Conservation (phyloP, 768 basidiomycete species). For the Xerocomus spinulosus region DNA sequence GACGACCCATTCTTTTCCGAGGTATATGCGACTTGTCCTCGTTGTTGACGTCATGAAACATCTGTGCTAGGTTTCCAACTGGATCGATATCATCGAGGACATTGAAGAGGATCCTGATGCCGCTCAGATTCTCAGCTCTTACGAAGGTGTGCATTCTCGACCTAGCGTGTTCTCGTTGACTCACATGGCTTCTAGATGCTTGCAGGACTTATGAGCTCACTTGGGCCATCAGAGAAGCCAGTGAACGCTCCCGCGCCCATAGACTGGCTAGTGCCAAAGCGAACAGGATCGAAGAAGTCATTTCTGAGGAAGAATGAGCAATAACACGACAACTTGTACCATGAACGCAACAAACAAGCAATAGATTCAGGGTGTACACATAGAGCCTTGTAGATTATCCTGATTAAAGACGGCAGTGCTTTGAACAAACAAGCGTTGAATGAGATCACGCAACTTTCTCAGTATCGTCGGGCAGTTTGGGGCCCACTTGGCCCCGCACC, state of each 20-base stretch:
- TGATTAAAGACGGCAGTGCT: constrained; percentile 12
- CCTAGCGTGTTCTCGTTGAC: not conserved
- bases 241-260: constrained; percentile 57
- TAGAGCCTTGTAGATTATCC: not conserved
- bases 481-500: constrained; percentile 37
- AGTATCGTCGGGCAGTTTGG: constrained; percentile 34
- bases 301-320: constrained; percentile 25
- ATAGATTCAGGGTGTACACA: not conserved
- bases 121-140: constrained; percentile 74
- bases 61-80: constrained; percentile 57
- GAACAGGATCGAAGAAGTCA: constrained; percentile 22
- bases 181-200: constrained; percentile 50
- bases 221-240: constrained; percentile 86
- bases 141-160: constrained; percentile 56
- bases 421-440: too few species aligned
- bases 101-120: constrained; percentile 84
- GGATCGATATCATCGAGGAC: constrained; percentile 86
- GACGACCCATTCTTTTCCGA: constrained; percentile 96
- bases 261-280: constrained; percentile 37
- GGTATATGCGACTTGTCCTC: constrained; percentile 27
- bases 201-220: constrained; percentile 87
- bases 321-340: not conserved
- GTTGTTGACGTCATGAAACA: not conserved
- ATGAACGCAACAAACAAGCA: not conserved
- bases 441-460: too few species aligned